These are phyloP conservation scores for Pleurozium schreberi DNA, from an alignment of 225 moss, liverwort and hornwort species.

Conservation along the genomic window DNA sequence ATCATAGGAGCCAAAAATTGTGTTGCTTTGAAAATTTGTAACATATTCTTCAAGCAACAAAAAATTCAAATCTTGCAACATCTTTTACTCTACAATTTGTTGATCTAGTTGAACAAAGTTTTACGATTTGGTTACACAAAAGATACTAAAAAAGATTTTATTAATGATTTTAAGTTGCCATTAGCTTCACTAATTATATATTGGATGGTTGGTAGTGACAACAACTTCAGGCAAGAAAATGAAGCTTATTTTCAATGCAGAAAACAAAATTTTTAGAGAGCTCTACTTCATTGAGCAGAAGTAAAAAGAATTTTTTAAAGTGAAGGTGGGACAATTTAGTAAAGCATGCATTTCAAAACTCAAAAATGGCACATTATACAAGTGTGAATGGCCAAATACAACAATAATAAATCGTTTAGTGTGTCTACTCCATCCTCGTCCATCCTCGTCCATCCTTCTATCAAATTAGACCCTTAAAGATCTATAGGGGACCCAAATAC, in stretches of 20 bases:
- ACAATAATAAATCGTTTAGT: neutral
- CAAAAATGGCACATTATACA: neutral
- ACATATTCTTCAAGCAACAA: neutral
- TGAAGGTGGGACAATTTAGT: too few species aligned
- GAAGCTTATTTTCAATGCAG: neutral
- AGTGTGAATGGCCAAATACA: rapidly evolving
- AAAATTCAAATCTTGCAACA: neutral
- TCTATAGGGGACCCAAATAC: rapidly evolving
- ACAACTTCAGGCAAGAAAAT: neutral
- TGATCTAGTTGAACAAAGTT: neutral
- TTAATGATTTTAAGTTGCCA: neutral
- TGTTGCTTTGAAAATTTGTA: neutral
- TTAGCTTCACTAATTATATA: neutral
- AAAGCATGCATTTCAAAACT: neutral
- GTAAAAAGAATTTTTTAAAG: neutral
- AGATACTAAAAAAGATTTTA: too few species aligned
- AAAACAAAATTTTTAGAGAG: neutral
- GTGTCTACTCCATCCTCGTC: neutral
- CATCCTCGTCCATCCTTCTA: neutral
- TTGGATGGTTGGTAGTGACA: neutral
- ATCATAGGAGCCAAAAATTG: neutral
- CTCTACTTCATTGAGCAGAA: neutral
- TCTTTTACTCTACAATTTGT: neutral
- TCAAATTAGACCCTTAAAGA: neutral
- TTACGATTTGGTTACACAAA: neutral